Conservation (phyloP, 1,284 basidiomycete genomes). For the Marasmius fiardii region DNA sequence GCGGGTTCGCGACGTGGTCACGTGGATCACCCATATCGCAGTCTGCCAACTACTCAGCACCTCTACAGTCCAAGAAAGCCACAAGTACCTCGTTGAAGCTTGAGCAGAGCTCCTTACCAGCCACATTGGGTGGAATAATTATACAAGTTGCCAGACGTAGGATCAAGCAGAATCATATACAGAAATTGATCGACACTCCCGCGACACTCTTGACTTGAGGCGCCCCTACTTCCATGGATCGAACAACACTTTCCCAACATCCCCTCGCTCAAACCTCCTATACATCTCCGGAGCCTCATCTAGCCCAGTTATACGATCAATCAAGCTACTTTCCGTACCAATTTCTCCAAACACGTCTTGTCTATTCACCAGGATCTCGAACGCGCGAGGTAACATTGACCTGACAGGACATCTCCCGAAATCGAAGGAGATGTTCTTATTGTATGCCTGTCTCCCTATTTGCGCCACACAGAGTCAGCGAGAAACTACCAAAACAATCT, state of each 20-base stretch:
- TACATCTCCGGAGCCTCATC: conserved; percentile 56
- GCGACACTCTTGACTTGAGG: no score
- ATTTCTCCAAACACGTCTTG: conserved; percentile 69
- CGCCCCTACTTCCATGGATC: conserved; percentile 56
- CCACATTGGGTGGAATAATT: no score
- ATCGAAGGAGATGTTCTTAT: conserved; percentile 79
- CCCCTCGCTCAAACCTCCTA: conserved; percentile 63
- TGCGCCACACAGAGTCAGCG: neutral
- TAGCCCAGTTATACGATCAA: conserved; percentile 61
- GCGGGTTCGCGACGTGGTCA: no score
- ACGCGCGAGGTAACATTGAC: conserved; percentile 72
- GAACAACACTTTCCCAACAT: conserved; percentile 72
- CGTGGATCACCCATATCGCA: no score
- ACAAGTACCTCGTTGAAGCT: no score
- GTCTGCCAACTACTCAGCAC: no score
- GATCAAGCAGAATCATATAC: no score
- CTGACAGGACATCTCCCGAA: conserved; percentile 90
- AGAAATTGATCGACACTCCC: no score
- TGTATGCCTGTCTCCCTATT: conserved; percentile 62
- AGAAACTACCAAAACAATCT: neutral
- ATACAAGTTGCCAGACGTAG: no score
- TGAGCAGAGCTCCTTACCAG: no score
- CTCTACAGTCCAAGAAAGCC: no score
- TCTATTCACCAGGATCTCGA: conserved; percentile 65
- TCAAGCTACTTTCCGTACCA: conserved; percentile 53